Conservation (phyloP, 805 yeast genomes). For the Metschnikowia amazonensis region DNA sequence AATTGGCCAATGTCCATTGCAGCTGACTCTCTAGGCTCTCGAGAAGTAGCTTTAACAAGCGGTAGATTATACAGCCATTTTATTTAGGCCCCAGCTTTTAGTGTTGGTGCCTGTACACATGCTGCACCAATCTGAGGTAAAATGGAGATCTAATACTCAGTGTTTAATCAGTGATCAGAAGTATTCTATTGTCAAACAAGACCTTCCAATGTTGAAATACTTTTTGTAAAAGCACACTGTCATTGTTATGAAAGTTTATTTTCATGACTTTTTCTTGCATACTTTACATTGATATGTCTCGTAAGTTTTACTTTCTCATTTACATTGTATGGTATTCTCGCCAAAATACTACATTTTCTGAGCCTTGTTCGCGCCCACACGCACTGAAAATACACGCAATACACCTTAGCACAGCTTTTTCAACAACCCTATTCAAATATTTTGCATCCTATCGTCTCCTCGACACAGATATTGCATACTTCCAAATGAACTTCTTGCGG, state of each 20-base stretch:
- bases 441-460: background rate
- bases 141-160: too few relatives aligned
- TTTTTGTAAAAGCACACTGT: too few relatives aligned
- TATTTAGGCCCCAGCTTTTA: too few relatives aligned
- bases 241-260: background rate
- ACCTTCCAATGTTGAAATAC: too few relatives aligned
- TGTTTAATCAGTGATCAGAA: too few relatives aligned
- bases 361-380: background rate
- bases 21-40: too few relatives aligned
- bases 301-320: background rate
- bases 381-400: background rate
- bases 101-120: too few relatives aligned
- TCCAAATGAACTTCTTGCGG: slow-evolving; percentile 29
- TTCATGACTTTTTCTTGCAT: background rate
- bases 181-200: too few relatives aligned
- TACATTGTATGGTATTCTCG: background rate
- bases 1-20: too few relatives aligned
- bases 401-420: background rate
- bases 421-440: background rate
- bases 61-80: too few relatives aligned
- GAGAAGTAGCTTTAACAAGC: too few relatives aligned
- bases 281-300: background rate
- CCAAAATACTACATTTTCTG: background rate
- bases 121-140: too few relatives aligned
- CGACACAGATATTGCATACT: background rate